Base-by-base conservation (phyloP, 2,329 filamentous ascomycete species). In the Pezicula neosporulosa region DNA sequence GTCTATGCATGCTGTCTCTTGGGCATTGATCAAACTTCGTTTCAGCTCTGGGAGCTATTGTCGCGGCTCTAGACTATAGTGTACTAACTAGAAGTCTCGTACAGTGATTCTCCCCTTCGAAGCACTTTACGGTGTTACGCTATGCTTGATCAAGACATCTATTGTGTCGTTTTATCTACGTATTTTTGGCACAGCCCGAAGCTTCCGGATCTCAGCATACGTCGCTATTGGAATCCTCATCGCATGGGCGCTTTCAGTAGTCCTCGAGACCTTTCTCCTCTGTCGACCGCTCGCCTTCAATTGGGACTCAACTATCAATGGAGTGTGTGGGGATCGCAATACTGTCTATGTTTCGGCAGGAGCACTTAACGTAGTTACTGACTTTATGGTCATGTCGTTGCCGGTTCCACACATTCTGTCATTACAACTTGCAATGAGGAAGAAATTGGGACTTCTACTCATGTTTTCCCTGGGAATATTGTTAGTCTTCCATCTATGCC, bases 391-490 rank as follows among this genome's bases (percentile, higher is more conserved):
- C 35, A 64, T 66, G 15, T 44, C 63, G 8, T 56, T 71, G 7
- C 68, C 69, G 1, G 53, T 71, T 1, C 67, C 64, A 6, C 55
- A 66, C 15, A 58, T 70, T 27, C 57, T 62, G 36, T 51, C 63
- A n/a, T 59, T 71, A n/a, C 62, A 66, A 16, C 60, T 71, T 9
- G 63, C 63, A 15, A 59, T 55, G 41, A 56, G 60, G 21, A 62
- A 67, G 38, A 67, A 66, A 50, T 52, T 65, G 6, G 67, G 62
- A 3, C 52, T 71, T 7, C 62, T 68, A 52, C 50, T 60, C 10
- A 65, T 70, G 24, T 70, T 70, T 48, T 61, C 57, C 2, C 51
- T 70, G 1, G 69, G 68, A 38, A 58, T 63, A 37, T 65, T 66
- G 63, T 64, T 49, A 51, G 57, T 57, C 21, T 19, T 48, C 43